Evolutionary conservation across 768 basidiomycete species (phyloP).

Genomic region (Phaffia tasmanica): DNA sequence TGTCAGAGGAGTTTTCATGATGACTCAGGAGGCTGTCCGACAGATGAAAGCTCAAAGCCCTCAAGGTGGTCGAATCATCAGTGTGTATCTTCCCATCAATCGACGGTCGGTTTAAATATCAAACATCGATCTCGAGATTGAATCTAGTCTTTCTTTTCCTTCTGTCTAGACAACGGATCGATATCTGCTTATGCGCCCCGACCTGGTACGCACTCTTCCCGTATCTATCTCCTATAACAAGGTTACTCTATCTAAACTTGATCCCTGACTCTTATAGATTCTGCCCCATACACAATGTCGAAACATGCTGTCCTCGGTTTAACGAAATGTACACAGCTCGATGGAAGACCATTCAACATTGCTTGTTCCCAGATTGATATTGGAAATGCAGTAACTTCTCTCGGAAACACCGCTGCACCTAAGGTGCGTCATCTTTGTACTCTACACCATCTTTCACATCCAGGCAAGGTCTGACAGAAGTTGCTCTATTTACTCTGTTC

Average conservation of each 20-base stretch:
- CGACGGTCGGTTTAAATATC: background rate
- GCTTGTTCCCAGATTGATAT: slow-evolving; percentile 74
- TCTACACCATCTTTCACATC: background rate
- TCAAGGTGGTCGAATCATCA: slow-evolving; percentile 64
- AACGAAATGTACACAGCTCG: slow-evolving; percentile 64
- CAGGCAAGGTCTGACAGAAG: background rate
- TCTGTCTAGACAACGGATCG: slow-evolving; percentile 51
- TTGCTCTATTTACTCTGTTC: no score
- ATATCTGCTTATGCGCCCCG: slow-evolving; percentile 60
- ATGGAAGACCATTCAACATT: slow-evolving; percentile 62
- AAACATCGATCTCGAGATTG: no score
- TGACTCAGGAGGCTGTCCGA: slow-evolving; percentile 61
- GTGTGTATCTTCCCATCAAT: background rate
- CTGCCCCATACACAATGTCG: slow-evolving; percentile 55
- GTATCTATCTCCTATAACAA: background rate
- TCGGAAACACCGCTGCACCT: slow-evolving; percentile 8
- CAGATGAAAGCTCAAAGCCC: slow-evolving; percentile 64
- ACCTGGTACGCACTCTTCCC: slow-evolving; percentile 42
- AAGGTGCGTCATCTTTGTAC: background rate
- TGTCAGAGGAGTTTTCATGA: slow-evolving; percentile 60
- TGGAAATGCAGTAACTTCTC: slow-evolving; percentile 33
- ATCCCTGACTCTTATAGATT: slow-evolving; percentile 29
- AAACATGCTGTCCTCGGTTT: slow-evolving; percentile 72
- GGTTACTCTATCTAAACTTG: background rate
- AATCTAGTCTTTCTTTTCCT: background rate